These are phyloP conservation scores for Nakazawaea wickerhamii DNA, from an alignment of 805 yeast genomes.

Conservation along the genomic window DNA sequence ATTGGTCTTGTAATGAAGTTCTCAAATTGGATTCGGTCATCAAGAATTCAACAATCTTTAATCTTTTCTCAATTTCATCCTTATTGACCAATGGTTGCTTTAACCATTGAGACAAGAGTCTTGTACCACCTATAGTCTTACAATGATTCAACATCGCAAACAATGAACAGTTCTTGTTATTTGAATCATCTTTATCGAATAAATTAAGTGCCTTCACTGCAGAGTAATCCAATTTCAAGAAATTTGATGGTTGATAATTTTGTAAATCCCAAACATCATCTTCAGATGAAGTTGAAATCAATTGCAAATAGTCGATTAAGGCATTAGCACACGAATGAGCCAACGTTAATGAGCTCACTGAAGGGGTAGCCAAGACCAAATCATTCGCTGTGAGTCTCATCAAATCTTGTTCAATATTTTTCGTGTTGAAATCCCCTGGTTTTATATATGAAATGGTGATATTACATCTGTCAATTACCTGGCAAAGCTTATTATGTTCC, in stretches of 20 bases:
- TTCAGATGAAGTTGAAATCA: slow-evolving; percentile 52
- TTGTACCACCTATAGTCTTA: slow-evolving; percentile 82
- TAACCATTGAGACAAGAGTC: slow-evolving; percentile 88
- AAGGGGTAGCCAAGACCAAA: slow-evolving; percentile 49
- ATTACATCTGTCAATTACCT: slow-evolving; percentile 74
- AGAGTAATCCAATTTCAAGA: slow-evolving; percentile 86
- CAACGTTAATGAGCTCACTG: slow-evolving; percentile 39
- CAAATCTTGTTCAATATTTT: slow-evolving; percentile 75
- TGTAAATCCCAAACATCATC: slow-evolving; percentile 52
- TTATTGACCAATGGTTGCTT: slow-evolving; percentile 85
- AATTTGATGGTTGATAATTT: slow-evolving; percentile 68
- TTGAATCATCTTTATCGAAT: slow-evolving; percentile 47
- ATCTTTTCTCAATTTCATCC: slow-evolving; percentile 59
- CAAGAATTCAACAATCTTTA: slow-evolving; percentile 65
- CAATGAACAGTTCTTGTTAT: slow-evolving; percentile 44
- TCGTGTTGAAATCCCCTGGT: slow-evolving; percentile 50
- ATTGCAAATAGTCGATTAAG: slow-evolving; percentile 58
- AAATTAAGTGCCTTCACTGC: slow-evolving; percentile 85
- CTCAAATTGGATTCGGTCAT: slow-evolving; percentile 67
- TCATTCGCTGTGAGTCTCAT: slow-evolving; percentile 60
- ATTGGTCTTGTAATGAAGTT: slow-evolving; percentile 58
- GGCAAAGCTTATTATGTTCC: slow-evolving; percentile 59
- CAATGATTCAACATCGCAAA: slow-evolving; percentile 85
- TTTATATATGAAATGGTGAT: slow-evolving; percentile 61
- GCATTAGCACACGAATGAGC: slow-evolving; percentile 67